Conservation (phyloP, 768 basidiomycete genomes). For the Suillus spraguei region DNA sequence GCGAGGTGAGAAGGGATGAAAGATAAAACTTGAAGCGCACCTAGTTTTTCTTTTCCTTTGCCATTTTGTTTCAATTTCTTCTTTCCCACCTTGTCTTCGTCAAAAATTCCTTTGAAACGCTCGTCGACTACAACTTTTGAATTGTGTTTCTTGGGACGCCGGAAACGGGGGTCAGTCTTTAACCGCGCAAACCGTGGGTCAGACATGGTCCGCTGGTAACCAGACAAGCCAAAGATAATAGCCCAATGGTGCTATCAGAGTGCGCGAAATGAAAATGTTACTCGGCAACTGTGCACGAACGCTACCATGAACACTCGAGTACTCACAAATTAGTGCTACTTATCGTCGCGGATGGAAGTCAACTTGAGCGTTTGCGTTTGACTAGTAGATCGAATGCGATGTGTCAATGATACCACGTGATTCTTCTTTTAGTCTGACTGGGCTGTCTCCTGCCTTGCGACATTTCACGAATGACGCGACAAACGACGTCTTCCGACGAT, state of each 20-base stretch:
- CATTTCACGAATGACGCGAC: constrained; percentile 11
- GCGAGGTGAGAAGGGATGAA: constrained; percentile 5
- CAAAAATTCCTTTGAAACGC: constrained; percentile 75
- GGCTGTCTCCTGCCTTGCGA: neutral
- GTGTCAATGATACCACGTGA: too few relatives aligned
- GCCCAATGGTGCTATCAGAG: neutral
- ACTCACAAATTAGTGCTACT: neutral
- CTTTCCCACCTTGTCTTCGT: constrained; percentile 38
- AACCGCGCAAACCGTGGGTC: constrained; percentile 87
- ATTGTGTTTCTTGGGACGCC: constrained; percentile 76
- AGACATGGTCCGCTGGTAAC: constrained; percentile 46
- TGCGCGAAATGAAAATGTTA: neutral
- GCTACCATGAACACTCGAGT: neutral
- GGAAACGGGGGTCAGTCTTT: constrained; percentile 91
- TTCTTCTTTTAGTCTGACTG: too few relatives aligned
- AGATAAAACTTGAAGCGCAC: constrained; percentile 16
- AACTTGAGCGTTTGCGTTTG: neutral
- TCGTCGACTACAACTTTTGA: constrained; percentile 89
- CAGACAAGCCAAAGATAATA: neutral
- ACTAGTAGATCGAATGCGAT: neutral
- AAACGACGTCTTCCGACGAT: constrained; percentile 3
- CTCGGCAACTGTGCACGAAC: neutral
- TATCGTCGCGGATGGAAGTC: neutral
- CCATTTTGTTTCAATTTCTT: constrained; percentile 37
- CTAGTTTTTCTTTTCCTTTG: constrained; percentile 21